phyloP scores from a whole-genome alignment of 2,329 filamentous ascomycete genomes.

The Eurotiales sp. region DNA sequence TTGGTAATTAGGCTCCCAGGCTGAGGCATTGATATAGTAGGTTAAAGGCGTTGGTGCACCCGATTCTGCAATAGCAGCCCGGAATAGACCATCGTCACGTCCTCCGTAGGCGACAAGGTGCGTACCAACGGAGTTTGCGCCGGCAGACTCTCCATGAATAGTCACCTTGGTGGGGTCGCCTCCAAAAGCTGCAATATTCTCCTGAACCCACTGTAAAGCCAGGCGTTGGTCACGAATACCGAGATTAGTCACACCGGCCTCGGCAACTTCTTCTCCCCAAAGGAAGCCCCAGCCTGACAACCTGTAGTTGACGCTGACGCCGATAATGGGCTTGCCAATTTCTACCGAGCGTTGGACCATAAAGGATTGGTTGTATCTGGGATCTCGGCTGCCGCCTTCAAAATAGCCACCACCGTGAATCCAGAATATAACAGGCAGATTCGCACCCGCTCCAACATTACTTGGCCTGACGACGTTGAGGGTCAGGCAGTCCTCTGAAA shows the following conservation, averaged over 20 bases:
- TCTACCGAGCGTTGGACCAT: conserved; percentile 39
- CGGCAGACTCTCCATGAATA: conserved; percentile 51
- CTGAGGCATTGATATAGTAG: conserved; percentile 63
- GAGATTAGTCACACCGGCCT: conserved; percentile 36
- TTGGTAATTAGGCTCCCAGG: conserved; percentile 41
- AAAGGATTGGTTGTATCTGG: conserved; percentile 31
- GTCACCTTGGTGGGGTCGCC: conserved; percentile 51
- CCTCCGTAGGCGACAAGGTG: conserved; percentile 73
- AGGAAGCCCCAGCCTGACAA: conserved; percentile 36
- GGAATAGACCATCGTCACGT: conserved; percentile 71
- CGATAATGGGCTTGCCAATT: conserved; percentile 40
- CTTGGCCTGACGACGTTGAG: conserved; percentile 59
- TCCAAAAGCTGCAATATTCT: conserved; percentile 53
- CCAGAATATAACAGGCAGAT: conserved; percentile 38
- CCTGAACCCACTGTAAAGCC: conserved; percentile 56
- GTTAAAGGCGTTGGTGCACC: conserved; percentile 61
- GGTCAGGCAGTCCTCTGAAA: conserved; percentile 63
- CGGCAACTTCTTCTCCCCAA: conserved; percentile 8
- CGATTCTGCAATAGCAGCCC: conserved; percentile 73
- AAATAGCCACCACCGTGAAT: conserved; percentile 50
- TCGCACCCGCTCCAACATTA: conserved; percentile 42
- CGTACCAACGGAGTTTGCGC: conserved; percentile 55
- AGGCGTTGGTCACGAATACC: conserved; percentile 54
- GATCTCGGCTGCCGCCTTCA: conserved; percentile 32
- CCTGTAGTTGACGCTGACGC: conserved; percentile 49